Conservation (phyloP, 768 basidiomycete genomes). For the Trametes sanguinea region DNA sequence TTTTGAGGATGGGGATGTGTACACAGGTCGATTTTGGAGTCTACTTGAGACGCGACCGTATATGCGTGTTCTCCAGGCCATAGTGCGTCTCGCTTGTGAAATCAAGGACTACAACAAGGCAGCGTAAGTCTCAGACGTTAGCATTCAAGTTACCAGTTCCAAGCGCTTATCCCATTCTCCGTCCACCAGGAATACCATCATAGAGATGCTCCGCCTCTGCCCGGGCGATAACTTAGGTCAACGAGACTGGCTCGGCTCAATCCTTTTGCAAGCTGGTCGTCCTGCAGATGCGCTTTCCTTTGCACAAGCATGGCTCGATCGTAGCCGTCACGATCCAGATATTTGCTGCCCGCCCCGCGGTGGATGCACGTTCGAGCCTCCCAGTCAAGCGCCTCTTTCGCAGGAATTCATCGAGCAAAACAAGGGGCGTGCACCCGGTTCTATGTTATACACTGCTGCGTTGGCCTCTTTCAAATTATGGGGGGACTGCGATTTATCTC, state of each 20-base stretch:
- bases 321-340: slow-evolving; percentile 3
- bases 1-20: slow-evolving; percentile 41
- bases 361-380: slow-evolving; percentile 23
- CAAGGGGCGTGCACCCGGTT: background rate
- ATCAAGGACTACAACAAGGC: slow-evolving; percentile 36
- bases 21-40: slow-evolving; percentile 41
- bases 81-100: slow-evolving; percentile 39
- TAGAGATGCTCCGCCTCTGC: slow-evolving; percentile 47
- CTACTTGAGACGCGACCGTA: slow-evolving; percentile 46
- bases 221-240: slow-evolving; percentile 44
- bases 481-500: slow-evolving; percentile 41
- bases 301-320: slow-evolving; percentile 36
- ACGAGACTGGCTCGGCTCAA: slow-evolving; percentile 40
- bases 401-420: slow-evolving; percentile 18
- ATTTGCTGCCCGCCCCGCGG: slow-evolving; percentile 21
- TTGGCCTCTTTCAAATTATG: slow-evolving; percentile 44
- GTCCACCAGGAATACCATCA: slow-evolving; percentile 35
- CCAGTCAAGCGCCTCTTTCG: slow-evolving; percentile 22
- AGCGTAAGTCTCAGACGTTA: background rate
- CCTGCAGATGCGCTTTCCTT: slow-evolving; percentile 44
- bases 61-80: slow-evolving; percentile 45
- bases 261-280: slow-evolving; percentile 39
- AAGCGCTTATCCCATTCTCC: background rate
- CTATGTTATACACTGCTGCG: slow-evolving; percentile 40
- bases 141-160: background rate